phyloP scores from a whole-genome alignment of 345 rosid species.

The Linum usitatissimum region DNA sequence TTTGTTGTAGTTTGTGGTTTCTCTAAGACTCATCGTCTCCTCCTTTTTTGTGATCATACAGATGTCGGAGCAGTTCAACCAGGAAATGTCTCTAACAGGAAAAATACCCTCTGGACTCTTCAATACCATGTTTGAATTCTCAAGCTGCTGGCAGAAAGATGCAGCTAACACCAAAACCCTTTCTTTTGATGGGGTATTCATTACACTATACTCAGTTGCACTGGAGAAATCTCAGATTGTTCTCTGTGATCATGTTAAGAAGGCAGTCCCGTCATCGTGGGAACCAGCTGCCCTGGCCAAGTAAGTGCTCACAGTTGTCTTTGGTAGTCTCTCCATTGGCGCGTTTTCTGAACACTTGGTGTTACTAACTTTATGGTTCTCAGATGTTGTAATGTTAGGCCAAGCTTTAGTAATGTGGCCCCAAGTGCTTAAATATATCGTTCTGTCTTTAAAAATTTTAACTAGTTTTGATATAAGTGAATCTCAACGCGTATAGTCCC shows the following conservation, averaged over 20 bases:
- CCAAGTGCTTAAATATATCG: not conserved
- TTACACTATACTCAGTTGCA: constrained; percentile 71
- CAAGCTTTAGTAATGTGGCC: too few relatives aligned
- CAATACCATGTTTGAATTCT: constrained; percentile 80
- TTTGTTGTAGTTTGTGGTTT: too few relatives aligned
- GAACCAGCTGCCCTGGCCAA: constrained; percentile 89
- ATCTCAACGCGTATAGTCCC: too few relatives aligned
- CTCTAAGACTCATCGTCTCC: constrained; percentile 4
- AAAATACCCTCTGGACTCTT: constrained; percentile 90
- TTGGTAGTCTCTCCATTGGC: not conserved
- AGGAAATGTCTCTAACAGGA: constrained; percentile 72
- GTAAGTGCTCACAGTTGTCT: constrained; percentile 18
- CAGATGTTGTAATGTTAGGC: not conserved
- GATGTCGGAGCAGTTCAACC: constrained; percentile 99
- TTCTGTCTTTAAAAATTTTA: not conserved
- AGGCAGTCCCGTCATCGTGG: constrained; percentile 80
- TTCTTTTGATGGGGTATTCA: constrained; percentile 83
- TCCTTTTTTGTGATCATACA: constrained; percentile 16
- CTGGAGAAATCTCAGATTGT: constrained; percentile 72
- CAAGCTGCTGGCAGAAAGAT: constrained; percentile 89
- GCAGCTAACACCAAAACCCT: constrained; percentile 87
- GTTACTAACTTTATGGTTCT: not conserved
- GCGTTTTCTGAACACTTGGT: not conserved
- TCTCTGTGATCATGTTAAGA: constrained; percentile 66
- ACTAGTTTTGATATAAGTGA: too few relatives aligned